Evolutionary conservation across 495 filamentous ascomycete genomes (phyloP), one percentile per base, ranked within the genome.

Genomic region (Ramalina peruviana): DNA sequence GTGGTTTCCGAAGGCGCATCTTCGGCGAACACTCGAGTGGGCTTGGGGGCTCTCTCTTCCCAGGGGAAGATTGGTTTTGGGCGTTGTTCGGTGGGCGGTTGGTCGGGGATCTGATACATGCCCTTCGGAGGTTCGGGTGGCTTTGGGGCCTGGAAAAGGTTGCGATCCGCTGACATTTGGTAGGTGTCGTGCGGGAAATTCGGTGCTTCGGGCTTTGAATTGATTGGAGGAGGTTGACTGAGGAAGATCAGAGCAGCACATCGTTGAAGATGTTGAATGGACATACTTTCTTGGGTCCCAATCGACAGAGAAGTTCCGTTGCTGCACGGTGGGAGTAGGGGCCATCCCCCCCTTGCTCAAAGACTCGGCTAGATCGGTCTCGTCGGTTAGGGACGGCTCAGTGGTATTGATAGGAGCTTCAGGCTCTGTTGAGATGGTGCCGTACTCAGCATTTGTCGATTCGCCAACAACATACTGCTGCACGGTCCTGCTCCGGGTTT

Each of bases 71-170:
- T 72, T 6, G 79, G 72, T 36, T 74, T 72, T 3, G 80, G 73
- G 49, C 70, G 75, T 51, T 79, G 64, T 20, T 71, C 68, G 41
- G 74, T 65, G 21, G 74, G 73, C 51, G 74, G 75, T 11, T 70
- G 73, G 48, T 73, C 70, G 3, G 86, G 87, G 19, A 88, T 74
- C 55, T 88, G 67, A 69, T 80, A 90, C 83, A 92, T 85, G 51
- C 83, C 73, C 59, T 79, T 84, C 1, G 87, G 88, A 15, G 87
- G 85, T 62, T 86, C 84, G 0, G 86, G 86, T 53, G 90, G 89
- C 40, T 72, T 72, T 27, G 88, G 88, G 38, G 87, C 73, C 51
- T 83, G 71, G 61, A 90, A 95, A 19, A 84, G 78, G 41, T 72
- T 65, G 5, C 71, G 67, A 60, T 85, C 80, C 37, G 72, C 72